Conservation (phyloP, 345 rosid genomes). For the Dipteronia sinensis region DNA sequence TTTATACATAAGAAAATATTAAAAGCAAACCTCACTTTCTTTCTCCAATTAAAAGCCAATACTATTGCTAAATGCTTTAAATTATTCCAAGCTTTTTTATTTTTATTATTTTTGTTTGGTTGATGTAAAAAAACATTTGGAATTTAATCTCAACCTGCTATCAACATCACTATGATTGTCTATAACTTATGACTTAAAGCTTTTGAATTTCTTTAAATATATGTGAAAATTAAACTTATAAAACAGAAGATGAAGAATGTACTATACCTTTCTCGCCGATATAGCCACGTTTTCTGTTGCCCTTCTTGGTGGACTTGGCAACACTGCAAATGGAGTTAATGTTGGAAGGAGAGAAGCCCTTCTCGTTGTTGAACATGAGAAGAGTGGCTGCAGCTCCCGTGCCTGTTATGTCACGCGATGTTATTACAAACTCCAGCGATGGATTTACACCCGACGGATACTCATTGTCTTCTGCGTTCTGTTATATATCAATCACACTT, state of each 20-base stretch:
- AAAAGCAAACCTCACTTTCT: no score
- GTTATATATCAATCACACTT: neutral
- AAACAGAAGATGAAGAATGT: neutral
- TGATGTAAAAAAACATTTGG: no score
- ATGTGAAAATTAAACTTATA: no score
- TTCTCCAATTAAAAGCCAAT: no score
- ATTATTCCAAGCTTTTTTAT: no score
- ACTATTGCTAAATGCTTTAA: no score
- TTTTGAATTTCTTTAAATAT: no score
- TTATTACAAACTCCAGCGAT: slow-evolving; percentile 69
- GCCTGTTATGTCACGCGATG: slow-evolving; percentile 66
- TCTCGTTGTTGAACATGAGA: slow-evolving; percentile 69
- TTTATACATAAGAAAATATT: no score
- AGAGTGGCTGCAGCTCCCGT: slow-evolving; percentile 71
- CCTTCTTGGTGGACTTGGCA: slow-evolving; percentile 75
- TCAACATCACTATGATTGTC: no score
- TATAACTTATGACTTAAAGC: no score
- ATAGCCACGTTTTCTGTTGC: slow-evolving; percentile 57
- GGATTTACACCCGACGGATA: slow-evolving; percentile 63
- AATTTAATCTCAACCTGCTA: no score
- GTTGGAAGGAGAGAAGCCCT: slow-evolving; percentile 57
- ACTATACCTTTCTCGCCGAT: slow-evolving; percentile 95
- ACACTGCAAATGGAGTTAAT: slow-evolving; percentile 70
- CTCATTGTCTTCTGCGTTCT: slow-evolving; percentile 85
- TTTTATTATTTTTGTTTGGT: no score